Percentiles rank a stretch among this genome's conserved stretches.
These are phyloP conservation scores for Umbelopsis sp. DNA, from an alignment of 371 early-diverging fungal species.

Conservation along the genomic window DNA sequence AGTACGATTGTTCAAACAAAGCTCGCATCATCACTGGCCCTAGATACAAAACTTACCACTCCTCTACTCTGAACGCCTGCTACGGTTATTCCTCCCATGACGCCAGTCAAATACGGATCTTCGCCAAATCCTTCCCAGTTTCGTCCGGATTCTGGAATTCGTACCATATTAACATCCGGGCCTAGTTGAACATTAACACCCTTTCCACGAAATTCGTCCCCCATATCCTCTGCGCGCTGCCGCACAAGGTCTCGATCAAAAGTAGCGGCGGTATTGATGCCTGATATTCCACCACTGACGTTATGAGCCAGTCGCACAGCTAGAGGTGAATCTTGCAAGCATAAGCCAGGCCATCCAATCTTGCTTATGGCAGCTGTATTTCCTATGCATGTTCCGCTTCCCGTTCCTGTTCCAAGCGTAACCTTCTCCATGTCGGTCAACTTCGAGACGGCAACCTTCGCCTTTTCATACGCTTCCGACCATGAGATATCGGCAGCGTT, in stretches of 20 bases:
- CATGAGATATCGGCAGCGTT: constrained; percentile 15
- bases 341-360: constrained; percentile 43
- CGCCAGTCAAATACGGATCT: constrained; percentile 44
- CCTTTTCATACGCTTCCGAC: constrained; percentile 1
- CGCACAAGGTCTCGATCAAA: constrained; percentile 35
- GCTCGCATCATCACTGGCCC: neutral
- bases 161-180: constrained; percentile 31
- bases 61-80: constrained; percentile 9
- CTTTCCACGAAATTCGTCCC: constrained; percentile 34
- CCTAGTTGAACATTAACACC: constrained; percentile 41
- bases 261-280: constrained; percentile 37
- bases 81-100: neutral
- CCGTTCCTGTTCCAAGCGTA: constrained; percentile 34
- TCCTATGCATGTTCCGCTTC: constrained; percentile 33
- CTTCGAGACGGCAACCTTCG: neutral
- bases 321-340: constrained; percentile 47
- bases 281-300: constrained; percentile 38
- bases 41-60: constrained; percentile 4
- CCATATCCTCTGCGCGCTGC: constrained; percentile 35
- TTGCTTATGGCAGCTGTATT: constrained; percentile 28
- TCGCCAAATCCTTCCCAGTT: constrained; percentile 48
- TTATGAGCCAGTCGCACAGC: constrained; percentile 41
- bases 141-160: constrained; percentile 37
- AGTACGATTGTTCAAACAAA: neutral
- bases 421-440: constrained; percentile 18